Percentiles rank a stretch among this genome's conserved stretches.
phyloP scores from a whole-genome alignment of 176 grass and related monocot species.

The Triticum timopheevii region DNA sequence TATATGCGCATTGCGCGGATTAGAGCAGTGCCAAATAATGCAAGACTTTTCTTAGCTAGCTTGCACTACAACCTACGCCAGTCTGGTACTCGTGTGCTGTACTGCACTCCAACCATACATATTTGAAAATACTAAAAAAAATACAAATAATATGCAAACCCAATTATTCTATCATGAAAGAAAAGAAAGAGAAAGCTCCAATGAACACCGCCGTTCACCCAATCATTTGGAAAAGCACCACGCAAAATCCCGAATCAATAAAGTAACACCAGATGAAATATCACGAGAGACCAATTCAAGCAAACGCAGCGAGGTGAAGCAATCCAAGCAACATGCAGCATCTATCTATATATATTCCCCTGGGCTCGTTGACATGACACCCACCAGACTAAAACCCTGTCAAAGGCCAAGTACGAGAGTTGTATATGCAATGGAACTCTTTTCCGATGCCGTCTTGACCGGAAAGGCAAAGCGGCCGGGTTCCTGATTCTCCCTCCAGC shows the following conservation, averaged over 20 bases:
- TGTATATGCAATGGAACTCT: conserved; percentile 36
- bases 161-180: not conserved
- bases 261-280: not conserved
- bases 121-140: not conserved
- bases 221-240: not conserved
- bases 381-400: conserved; percentile 17
- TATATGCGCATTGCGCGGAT: not conserved
- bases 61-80: conserved; percentile 34
- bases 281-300: not conserved
- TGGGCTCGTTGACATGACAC: not conserved
- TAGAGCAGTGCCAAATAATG: conserved; percentile 9
- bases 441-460: conserved; percentile 24
- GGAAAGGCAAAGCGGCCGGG: conserved; percentile 18
- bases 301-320: not conserved
- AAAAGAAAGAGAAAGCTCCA: not conserved
- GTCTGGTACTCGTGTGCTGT: conserved; percentile 13
- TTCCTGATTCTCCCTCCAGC: conserved; percentile 44
- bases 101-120: conserved; percentile 6
- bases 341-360: conserved; percentile 1
- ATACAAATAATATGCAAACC: not conserved
- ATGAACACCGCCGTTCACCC: no score
- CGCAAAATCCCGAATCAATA: not conserved
- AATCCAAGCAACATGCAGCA: conserved; percentile 3
- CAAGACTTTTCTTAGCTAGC: conserved; percentile 24
- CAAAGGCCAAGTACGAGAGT: not conserved